Percentiles rank a stretch among this genome's conserved stretches.
Evolutionary conservation across 176 grass and related monocot species (phyloP).

Genomic region (Poa pratensis): DNA sequence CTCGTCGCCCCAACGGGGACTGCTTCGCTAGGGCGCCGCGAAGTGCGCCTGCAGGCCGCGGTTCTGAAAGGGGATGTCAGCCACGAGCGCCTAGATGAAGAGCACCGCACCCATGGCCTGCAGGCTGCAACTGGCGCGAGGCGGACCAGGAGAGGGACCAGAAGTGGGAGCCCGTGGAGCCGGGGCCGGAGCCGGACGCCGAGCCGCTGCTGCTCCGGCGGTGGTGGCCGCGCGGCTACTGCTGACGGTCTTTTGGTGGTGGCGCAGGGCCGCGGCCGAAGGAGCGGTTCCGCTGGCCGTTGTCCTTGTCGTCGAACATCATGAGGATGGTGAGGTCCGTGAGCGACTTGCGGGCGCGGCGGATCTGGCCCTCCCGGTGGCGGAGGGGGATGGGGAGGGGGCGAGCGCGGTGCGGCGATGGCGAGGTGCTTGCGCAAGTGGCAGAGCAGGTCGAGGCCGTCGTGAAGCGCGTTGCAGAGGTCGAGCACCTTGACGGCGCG

Average conservation of each 20-base stretch:
- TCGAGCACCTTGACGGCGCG: slow-evolving; percentile 90
- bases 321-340: slow-evolving; percentile 93
- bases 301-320: no score
- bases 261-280: no score
- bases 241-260: background rate
- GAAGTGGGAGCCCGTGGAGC: slow-evolving; percentile 52
- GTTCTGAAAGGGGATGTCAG: slow-evolving; percentile 89
- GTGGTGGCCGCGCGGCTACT: slow-evolving; percentile 52
- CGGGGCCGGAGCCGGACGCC: slow-evolving; percentile 48
- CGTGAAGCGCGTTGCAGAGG: slow-evolving; percentile 89
- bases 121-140: slow-evolving; percentile 84
- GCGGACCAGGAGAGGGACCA: slow-evolving; percentile 86
- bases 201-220: slow-evolving; percentile 73
- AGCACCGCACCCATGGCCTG: slow-evolving; percentile 82
- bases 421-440: slow-evolving; percentile 75
- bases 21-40: slow-evolving; percentile 56
- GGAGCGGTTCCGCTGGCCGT: slow-evolving; percentile 74
- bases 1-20: no score
- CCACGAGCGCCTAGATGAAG: slow-evolving; percentile 71
- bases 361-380: slow-evolving; percentile 85
- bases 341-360: slow-evolving; percentile 84
- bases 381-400: slow-evolving; percentile 25
- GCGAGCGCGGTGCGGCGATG: slow-evolving; percentile 56
- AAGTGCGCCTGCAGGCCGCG: slow-evolving; percentile 76
- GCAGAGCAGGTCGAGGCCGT: slow-evolving; percentile 79